Percentiles rank a stretch among this genome's conserved stretches.
These are phyloP conservation scores for Chalaropsis ovoidea DNA, from an alignment of 2,329 filamentous ascomycete species.

Conservation along the genomic window DNA sequence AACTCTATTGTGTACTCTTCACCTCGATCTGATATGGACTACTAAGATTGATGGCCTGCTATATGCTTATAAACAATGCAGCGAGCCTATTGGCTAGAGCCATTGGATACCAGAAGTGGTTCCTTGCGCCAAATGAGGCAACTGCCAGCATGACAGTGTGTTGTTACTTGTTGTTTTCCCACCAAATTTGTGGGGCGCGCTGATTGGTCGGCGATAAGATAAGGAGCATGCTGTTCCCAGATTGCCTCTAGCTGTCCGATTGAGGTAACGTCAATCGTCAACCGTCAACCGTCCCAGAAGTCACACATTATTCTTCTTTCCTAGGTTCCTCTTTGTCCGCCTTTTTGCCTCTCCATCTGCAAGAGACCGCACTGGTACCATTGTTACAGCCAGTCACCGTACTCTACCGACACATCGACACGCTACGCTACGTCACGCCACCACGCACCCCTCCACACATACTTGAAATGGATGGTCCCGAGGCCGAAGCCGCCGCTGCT, in stretches of 20 bases:
- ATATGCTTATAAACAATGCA: not conserved
- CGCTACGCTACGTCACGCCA: not conserved
- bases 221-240: not conserved
- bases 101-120: no score
- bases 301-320: not conserved
- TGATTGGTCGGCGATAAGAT: slow-evolving; percentile 16
- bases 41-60: not conserved
- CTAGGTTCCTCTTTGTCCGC: no score
- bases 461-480: slow-evolving; percentile 24
- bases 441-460: not conserved
- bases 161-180: not conserved
- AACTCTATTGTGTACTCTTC: no score
- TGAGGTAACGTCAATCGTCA: not conserved
- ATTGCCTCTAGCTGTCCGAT: not conserved
- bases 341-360: no score
- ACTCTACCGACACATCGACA: not conserved
- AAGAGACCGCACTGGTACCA: not conserved
- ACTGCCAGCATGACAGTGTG: no score
- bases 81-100: not conserved
- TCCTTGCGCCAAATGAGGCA: no score
- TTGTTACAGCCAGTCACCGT: not conserved
- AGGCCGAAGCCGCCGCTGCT: slow-evolving; percentile 37
- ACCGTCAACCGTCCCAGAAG: not conserved
- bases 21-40: no score
- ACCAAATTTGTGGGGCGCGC: not conserved